Evolutionary conservation across 192 early-diverging fungal species (phyloP).

Genomic region (Geosiphon pyriformis): DNA sequence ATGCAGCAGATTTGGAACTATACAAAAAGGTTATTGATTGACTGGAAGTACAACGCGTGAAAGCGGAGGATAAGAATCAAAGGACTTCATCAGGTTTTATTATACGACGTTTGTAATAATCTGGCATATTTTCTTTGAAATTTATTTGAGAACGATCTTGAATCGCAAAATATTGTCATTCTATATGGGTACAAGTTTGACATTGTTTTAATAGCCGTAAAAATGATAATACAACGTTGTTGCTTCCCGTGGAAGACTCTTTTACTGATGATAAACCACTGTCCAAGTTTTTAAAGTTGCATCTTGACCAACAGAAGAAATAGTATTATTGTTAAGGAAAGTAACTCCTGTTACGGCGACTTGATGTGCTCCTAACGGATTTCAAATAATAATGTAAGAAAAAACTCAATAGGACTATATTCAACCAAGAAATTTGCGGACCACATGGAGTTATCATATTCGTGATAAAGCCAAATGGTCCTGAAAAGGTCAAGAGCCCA

Average conservation of each 20-base stretch:
- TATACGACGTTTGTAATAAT: too few species aligned
- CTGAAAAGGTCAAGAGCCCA: too few species aligned
- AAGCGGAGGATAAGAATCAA: too few species aligned
- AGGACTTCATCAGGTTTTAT: too few species aligned
- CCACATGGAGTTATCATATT: too few species aligned
- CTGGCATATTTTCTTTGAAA: too few species aligned
- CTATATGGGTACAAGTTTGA: too few species aligned
- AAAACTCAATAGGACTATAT: background rate
- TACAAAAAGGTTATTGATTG: constrained; percentile 20
- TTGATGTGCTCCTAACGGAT: constrained; percentile 76
- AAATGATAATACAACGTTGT: background rate
- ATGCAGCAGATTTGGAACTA: background rate
- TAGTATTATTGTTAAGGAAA: constrained; percentile 60
- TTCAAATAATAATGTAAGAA: background rate
- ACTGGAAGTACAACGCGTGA: background rate
- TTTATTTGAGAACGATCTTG: too few species aligned
- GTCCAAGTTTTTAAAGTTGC: constrained; percentile 73
- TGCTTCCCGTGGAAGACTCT: constrained; percentile 12
- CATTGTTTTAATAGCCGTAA: too few species aligned
- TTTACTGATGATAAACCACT: constrained; percentile 27
- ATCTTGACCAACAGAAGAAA: constrained; percentile 79
- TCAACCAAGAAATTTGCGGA: background rate
- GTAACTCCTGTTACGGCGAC: constrained; percentile 68
- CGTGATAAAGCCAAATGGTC: too few species aligned
- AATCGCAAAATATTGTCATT: too few species aligned